Evolutionary conservation across 179 eudicot species (phyloP).

Genomic region (Pouteria campechiana): DNA sequence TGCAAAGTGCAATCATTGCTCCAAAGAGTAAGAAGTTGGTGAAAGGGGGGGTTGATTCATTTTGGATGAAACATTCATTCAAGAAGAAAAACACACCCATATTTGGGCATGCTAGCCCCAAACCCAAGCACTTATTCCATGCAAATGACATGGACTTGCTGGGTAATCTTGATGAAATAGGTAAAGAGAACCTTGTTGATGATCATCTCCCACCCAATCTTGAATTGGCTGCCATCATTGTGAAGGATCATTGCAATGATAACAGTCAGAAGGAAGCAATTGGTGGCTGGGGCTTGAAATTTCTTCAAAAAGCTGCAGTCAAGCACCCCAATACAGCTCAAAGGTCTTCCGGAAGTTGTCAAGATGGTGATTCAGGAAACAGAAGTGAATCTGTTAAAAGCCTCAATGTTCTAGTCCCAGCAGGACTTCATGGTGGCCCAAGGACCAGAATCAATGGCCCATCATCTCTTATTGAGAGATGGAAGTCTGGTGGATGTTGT

Average conservation of each 20-base stretch:
- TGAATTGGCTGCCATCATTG: constrained; percentile 70
- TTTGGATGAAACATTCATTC: no score
- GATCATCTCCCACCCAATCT: constrained; percentile 34
- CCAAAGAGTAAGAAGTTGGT: no score
- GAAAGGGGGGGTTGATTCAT: no score
- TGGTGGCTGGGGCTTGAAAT: constrained; percentile 93
- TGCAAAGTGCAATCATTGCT: constrained; percentile 13
- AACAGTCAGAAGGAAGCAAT: constrained; percentile 13
- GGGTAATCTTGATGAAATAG: constrained; percentile 1
- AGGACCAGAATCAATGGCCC: constrained; percentile 39
- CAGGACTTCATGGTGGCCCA: constrained; percentile 73
- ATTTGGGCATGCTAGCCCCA: no score
- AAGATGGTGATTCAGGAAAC: no score
- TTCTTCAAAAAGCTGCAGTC: constrained; percentile 44
- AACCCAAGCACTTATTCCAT: no score
- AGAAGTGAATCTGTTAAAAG: constrained; percentile 31
- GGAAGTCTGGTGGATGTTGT: constrained; percentile 60
- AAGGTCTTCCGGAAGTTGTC: constrained; percentile 12
- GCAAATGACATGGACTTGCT: no score
- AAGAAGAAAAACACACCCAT: no score
- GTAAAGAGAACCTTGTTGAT: constrained; percentile 10
- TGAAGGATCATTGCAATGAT: constrained; percentile 30
- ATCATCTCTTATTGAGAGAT: constrained; percentile 49
- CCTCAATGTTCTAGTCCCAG: constrained; percentile 48
- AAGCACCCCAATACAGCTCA: constrained; percentile 9